Evolutionary conservation across 345 rosid species (phyloP).

Genomic region (Psidium friedrichsthalianum): DNA sequence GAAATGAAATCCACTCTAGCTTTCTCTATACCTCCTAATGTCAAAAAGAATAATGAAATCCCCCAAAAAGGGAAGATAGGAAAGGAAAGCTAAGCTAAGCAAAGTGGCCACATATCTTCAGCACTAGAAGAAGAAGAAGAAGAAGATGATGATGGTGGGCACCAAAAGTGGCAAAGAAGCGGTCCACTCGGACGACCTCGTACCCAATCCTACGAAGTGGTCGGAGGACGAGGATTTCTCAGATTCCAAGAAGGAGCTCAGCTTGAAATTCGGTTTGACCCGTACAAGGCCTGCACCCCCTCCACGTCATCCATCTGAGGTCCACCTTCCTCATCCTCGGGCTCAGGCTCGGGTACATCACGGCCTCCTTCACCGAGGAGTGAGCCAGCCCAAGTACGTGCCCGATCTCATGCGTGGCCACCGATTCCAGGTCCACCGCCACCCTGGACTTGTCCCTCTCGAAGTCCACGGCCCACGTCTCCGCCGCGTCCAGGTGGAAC

Average conservation of each 20-base stretch:
- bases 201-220: neutral
- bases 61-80: neutral
- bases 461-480: slow-evolving; percentile 68
- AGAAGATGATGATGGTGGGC: neutral
- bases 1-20: neutral
- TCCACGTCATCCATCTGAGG: slow-evolving; percentile 72
- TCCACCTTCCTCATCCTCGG: slow-evolving; percentile 55
- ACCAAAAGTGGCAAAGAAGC: neutral
- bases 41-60: neutral
- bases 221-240: slow-evolving; percentile 45
- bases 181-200: neutral
- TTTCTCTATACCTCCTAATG: neutral
- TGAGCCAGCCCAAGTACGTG: slow-evolving; percentile 83
- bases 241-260: slow-evolving; percentile 42
- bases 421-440: slow-evolving; percentile 89
- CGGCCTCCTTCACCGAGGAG: slow-evolving; percentile 63
- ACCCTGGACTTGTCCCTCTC: slow-evolving; percentile 26
- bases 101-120: neutral
- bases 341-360: slow-evolving; percentile 85
- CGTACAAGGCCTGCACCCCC: slow-evolving; percentile 61
- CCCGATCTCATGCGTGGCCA: slow-evolving; percentile 94
- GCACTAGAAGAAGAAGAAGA: neutral
- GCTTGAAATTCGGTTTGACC: slow-evolving; percentile 56
- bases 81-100: neutral
- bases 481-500: slow-evolving; percentile 72